Evolutionary conservation across 495 filamentous ascomycete genomes (phyloP).

Genomic region (Aspergillus egyptiacus): DNA sequence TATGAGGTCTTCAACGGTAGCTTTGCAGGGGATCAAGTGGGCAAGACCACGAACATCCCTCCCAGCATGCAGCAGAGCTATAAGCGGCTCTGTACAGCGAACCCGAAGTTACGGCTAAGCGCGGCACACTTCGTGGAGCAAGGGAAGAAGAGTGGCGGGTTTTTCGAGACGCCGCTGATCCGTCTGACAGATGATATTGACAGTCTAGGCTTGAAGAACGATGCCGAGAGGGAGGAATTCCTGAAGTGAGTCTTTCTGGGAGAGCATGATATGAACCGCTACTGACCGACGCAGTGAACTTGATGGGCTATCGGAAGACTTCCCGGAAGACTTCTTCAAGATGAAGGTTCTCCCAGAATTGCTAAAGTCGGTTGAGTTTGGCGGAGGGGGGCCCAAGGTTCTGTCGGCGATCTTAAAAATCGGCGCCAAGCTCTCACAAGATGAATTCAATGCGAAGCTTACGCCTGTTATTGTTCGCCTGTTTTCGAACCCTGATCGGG

Average conservation of each 20-base stretch:
- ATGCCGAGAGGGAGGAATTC: constrained; percentile 78
- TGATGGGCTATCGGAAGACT: constrained; percentile 81
- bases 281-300: constrained; percentile 55
- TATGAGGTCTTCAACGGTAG: constrained; percentile 87
- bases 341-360: constrained; percentile 93
- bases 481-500: constrained; percentile 87
- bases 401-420: constrained; percentile 87
- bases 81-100: constrained; percentile 78
- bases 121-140: constrained; percentile 85
- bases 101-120: constrained; percentile 80
- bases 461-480: constrained; percentile 83
- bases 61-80: constrained; percentile 83
- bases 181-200: constrained; percentile 88
- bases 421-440: constrained; percentile 72
- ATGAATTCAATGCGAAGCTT: constrained; percentile 80
- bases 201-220: constrained; percentile 79
- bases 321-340: constrained; percentile 95
- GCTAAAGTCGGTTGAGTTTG: constrained; percentile 96
- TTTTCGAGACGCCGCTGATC: constrained; percentile 89
- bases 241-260: constrained; percentile 54
- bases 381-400: constrained; percentile 89
- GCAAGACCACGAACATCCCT: constrained; percentile 81
- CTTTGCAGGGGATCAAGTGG: constrained; percentile 68
- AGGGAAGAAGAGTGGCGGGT: constrained; percentile 71
- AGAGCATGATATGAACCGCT: neutral